Conservation (phyloP, 106 monocot species). For the Xerophyta viscosa region DNA sequence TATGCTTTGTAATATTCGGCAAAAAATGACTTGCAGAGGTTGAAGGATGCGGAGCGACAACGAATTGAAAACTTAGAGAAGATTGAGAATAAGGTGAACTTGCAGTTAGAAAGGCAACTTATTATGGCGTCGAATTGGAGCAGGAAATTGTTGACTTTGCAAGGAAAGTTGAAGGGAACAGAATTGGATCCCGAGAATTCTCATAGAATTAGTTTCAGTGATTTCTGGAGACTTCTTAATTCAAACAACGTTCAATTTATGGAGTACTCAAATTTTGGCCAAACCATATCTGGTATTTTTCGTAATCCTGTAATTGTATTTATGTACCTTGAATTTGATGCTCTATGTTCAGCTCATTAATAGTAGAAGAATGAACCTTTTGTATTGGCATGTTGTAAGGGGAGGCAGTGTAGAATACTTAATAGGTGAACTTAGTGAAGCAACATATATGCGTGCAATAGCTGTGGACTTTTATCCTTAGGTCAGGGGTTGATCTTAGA, state of each 20-base stretch:
- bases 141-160: conserved; percentile 47
- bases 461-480: no score
- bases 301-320: neutral
- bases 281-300: conserved; percentile 50
- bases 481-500: no score
- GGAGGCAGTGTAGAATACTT: no score
- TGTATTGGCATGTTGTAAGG: no score
- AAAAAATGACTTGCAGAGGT: conserved; percentile 32
- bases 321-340: no score
- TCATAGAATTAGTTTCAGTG: conserved; percentile 69
- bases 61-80: conserved; percentile 64
- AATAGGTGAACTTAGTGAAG: no score
- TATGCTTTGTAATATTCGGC: neutral
- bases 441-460: no score
- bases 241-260: conserved; percentile 79
- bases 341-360: no score
- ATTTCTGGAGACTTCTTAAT: conserved; percentile 61
- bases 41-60: conserved; percentile 52
- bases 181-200: conserved; percentile 82
- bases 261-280: conserved; percentile 84
- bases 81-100: conserved; percentile 53
- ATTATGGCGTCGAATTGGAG: conserved; percentile 81
- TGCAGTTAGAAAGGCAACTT: conserved; percentile 76
- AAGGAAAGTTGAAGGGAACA: conserved; percentile 85
- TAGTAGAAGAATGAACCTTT: no score